Percentiles rank a stretch among this genome's conserved stretches.
Conservation (phyloP, 2,329 filamentous ascomycete species). For the Dryadomyces quercivorus region DNA sequence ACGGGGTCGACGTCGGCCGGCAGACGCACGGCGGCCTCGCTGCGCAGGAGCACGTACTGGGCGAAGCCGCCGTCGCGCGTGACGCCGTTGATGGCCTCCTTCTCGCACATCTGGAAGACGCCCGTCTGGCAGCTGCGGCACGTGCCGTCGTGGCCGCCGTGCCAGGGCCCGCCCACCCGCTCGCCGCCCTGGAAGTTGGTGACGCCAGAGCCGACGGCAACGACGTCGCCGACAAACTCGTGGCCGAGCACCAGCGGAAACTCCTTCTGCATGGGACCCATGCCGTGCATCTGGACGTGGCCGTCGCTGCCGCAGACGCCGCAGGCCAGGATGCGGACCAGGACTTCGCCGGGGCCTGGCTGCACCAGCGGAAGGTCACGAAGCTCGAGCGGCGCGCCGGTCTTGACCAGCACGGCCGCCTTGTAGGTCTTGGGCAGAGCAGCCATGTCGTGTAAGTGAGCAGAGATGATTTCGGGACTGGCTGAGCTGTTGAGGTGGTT, state of each 20-base stretch:
- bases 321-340: conserved; percentile 60
- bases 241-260: conserved; percentile 58
- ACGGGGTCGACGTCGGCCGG: conserved; percentile 39
- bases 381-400: conserved; percentile 39
- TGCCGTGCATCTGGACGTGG: conserved; percentile 30
- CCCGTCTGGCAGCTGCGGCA: conserved; percentile 54
- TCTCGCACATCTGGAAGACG: conserved; percentile 57
- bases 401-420: conserved; percentile 46
- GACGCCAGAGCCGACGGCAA: conserved; percentile 44
- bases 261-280: conserved; percentile 35
- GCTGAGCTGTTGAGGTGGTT: no score
- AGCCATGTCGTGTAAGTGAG: neutral
- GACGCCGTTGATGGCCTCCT: conserved; percentile 51
- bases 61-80: conserved; percentile 55
- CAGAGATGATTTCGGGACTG: no score
- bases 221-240: conserved; percentile 58
- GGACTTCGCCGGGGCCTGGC: conserved; percentile 45
- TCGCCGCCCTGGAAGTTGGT: conserved; percentile 50
- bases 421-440: conserved; percentile 53
- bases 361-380: conserved; percentile 45
- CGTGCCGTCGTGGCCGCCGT: conserved; percentile 49
- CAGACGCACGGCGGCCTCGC: conserved; percentile 47
- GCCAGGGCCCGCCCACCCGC: conserved; percentile 56
- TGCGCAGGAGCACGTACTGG: conserved; percentile 48
- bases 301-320: conserved; percentile 59